These are phyloP conservation scores for Cercospora berteroae DNA, from an alignment of 2,329 filamentous ascomycete species.

Conservation along the genomic window DNA sequence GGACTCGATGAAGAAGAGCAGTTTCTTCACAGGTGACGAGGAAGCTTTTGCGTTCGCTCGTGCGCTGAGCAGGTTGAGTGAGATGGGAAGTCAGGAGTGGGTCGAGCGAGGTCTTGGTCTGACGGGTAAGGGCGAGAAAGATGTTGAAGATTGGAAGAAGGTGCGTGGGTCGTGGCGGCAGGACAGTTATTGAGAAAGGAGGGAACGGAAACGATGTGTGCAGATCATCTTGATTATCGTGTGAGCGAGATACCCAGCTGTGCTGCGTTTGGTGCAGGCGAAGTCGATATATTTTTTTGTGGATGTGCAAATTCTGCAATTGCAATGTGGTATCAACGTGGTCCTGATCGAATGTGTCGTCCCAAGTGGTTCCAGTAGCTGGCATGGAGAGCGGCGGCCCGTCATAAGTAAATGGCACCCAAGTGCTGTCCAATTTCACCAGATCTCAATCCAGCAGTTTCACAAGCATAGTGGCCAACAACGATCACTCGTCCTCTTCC, in stretches of 20 bases:
- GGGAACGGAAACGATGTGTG: no score
- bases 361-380: neutral
- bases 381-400: neutral
- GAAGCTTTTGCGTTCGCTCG: slow-evolving; percentile 94
- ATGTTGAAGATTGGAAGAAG: slow-evolving; percentile 65
- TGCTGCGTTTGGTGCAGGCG: neutral
- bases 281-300: neutral
- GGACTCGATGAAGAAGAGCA: slow-evolving; percentile 77
- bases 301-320: neutral
- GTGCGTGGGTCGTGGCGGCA: slow-evolving; percentile 66
- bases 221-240: neutral
- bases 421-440: neutral
- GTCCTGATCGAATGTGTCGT: neutral
- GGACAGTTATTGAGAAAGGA: slow-evolving; percentile 47
- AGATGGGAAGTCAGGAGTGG: slow-evolving; percentile 96
- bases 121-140: slow-evolving; percentile 64
- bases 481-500: slow-evolving; percentile 7
- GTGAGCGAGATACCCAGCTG: slow-evolving; percentile 13
- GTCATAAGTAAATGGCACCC: neutral
- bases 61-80: slow-evolving; percentile 75
- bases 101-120: slow-evolving; percentile 73
- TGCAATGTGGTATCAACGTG: neutral
- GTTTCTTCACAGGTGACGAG: slow-evolving; percentile 89
- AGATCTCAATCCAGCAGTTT: neutral
- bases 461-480: neutral